Evolutionary conservation across 192 early-diverging fungal species (phyloP), one percentile per base, ranked within the genome.

Genomic region (Podila verticillata): DNA sequence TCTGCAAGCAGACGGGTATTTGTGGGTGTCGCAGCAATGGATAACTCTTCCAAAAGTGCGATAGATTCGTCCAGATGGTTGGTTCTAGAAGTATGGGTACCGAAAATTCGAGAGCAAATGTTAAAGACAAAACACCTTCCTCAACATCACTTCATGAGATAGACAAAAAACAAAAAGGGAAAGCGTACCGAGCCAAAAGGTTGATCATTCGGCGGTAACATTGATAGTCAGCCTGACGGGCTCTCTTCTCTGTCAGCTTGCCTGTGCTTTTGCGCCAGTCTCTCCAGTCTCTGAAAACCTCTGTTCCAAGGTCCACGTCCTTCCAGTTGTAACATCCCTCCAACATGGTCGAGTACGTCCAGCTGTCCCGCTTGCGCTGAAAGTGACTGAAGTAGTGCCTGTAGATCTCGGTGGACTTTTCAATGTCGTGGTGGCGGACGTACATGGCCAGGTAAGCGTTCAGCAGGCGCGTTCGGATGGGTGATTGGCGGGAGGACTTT

Each of bases 251-350:
- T 15, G 71, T 66, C 61, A 79, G 64, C 32, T 48, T 59, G 26
- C 62, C 81, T 20, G 67, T 73, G 8, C 72, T 68, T 57, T 82
- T 74, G 10, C 84, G 82, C 90, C 92, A 93, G 7, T 82, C 72
- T 61, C 91, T 83, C 82, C 87, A 91, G 59, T 92, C 89, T 58
- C 87, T 74, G 89, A 92, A 95, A 13, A 93, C 85, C 13, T 85
- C 87, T 77, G 88, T 90, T 13, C 90, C 89, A n/a, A 88, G 83
- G 15, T 88, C 83, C 12, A 87, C 72, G 62, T 89, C 77, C 59
- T 90, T 89, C 26, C 86, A 88, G n/a, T 86, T 68, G 59, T 89
- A 90, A 54, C 92, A 93, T 7, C 84, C 77, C 17, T 83, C 75
- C 17, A 95, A 84, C 65, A 89, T 81, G 24, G 75, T 80, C 31